Conservation (phyloP, 257 asterid genomes). For the Lithospermum erythrorhizon region DNA sequence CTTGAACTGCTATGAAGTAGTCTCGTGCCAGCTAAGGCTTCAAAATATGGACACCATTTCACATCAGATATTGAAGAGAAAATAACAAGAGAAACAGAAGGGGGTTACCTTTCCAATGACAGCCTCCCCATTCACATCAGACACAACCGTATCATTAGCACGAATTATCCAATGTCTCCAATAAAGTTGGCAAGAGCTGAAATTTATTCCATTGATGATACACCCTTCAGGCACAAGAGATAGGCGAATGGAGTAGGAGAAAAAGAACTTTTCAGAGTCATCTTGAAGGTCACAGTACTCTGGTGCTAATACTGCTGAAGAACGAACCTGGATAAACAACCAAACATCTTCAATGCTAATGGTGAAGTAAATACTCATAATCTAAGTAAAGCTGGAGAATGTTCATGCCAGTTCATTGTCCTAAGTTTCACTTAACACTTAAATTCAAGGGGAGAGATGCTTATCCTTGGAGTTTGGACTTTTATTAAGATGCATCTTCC, state of each 20-base stretch:
- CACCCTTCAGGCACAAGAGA: slow-evolving; percentile 79
- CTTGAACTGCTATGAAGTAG: neutral
- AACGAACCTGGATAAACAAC: slow-evolving; percentile 54
- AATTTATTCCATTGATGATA: slow-evolving; percentile 41
- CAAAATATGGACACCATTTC: too few species aligned
- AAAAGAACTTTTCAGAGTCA: slow-evolving; percentile 37
- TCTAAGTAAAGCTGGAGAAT: neutral
- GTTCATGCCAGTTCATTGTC: neutral
- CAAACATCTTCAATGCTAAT: neutral
- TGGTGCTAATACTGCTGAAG: slow-evolving; percentile 78
- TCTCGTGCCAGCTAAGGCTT: neutral
- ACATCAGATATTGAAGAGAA: neutral
- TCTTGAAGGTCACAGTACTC: slow-evolving; percentile 60
- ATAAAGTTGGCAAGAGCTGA: slow-evolving; percentile 67
- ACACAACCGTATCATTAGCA: slow-evolving; percentile 37
- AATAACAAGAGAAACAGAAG: neutral
- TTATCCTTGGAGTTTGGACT: neutral
- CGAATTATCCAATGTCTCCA: slow-evolving; percentile 82
- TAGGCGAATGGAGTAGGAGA: slow-evolving; percentile 77
- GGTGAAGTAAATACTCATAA: slow-evolving; percentile 11
- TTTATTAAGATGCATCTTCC: neutral
- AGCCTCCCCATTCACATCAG: slow-evolving; percentile 61
- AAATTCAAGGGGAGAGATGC: neutral
- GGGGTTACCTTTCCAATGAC: slow-evolving; percentile 74
- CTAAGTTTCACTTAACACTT: neutral